Evolutionary conservation across 1,139 yeast species (phyloP), one percentile per base, ranked within the genome.

Genomic region (Lodderomyces pseudojiufengensis): DNA sequence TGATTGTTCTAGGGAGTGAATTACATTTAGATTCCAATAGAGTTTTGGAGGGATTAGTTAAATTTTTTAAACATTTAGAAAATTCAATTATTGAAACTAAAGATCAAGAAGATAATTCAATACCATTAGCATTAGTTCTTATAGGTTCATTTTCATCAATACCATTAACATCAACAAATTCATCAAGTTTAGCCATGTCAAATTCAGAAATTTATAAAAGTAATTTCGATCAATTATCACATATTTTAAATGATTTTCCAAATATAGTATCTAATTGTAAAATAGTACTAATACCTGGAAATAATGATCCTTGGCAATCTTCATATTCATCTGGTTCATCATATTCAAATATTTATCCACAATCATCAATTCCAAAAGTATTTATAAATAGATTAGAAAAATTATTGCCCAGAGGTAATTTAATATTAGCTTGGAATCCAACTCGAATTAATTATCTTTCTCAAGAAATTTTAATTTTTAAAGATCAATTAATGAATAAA

Each of bases 251-350:
- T 2, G 55, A 55, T 31, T 65, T 48, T 38, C 67, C 72, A 1
- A 50, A 52, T 16, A 51, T 69, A 23, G 50, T 64, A 6, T 48
- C 50, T 22, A 41, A 46, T n/a, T 59, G 65, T 29, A 75, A 77
- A 30, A 59, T 86, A 33, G 61, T 85, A 2, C 74, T 92, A 42
- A 66, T 90, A 1, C 97, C 97, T 0, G 97, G 98, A 0, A 78
- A 78, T 30, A 84, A 86, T 48, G 98, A 92, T 56, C 97, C 97
- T 0, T 92, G 97, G 97, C 80, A 80, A 32, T 78, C 94, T 1
- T 70, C 82, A 31, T 75, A 73, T 35, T 74, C 85, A 0, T 67
- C 82, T 29, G 94, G 94, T 3, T 55, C 67, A 8, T 72, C 87
- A 0, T 66, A 78, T 15, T 67, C 83, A 29, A 59, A 74, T 9